Base-by-base conservation (phyloP, 2,329 filamentous ascomycete genomes). In the Hyphodiscus sp. region DNA sequence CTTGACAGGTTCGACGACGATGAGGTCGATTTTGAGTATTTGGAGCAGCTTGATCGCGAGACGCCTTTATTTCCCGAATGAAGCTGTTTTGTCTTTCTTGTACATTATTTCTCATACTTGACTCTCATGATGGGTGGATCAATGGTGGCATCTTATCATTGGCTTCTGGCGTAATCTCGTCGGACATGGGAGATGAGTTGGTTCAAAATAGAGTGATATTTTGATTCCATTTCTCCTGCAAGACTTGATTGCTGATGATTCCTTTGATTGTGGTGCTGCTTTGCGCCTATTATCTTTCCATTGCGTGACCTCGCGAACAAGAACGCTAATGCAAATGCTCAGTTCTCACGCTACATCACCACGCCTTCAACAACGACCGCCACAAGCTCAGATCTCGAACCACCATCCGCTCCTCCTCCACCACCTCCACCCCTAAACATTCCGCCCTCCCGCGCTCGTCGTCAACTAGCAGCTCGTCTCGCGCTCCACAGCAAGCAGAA, bases 391-490 rank as follows among this genome's bases (percentile, higher is more conserved):
- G 64, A 67, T 49, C 69, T 81, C 61, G 76, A 77, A 53, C 81
- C 79, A 46, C 82, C 79, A 1, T 81, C 80, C 13, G 77, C 81
- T 7, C 81, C 81, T 2, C 81, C 81, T 1, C 79, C 82, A 1
- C 86, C 86, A n/a, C 87, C 83, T 20, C 85, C 88, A 30, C 89
- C 91, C 13, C 76, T 96, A 65, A 94, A 92, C 68, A 84, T 92
- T 38, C 85, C 88, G 0, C 91, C 92, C 1, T 95, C 90, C 8
- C 83, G 92, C 50, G 92, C 92, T 8, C 83, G 92, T 49, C 79
- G 90, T 52, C 90, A 95, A 69, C 80, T 97, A n/a, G 91, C 91
- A n/a, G 88, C 89, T 13, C 83, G 91, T 13, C 78, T 97, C 65
- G 82, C 89, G 1, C 81, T 87, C 71, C 87, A 89, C 60, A 82